Evolutionary conservation across 2,329 filamentous ascomycete genomes (phyloP).

Genomic region (Paraconiothyrium sp.): DNA sequence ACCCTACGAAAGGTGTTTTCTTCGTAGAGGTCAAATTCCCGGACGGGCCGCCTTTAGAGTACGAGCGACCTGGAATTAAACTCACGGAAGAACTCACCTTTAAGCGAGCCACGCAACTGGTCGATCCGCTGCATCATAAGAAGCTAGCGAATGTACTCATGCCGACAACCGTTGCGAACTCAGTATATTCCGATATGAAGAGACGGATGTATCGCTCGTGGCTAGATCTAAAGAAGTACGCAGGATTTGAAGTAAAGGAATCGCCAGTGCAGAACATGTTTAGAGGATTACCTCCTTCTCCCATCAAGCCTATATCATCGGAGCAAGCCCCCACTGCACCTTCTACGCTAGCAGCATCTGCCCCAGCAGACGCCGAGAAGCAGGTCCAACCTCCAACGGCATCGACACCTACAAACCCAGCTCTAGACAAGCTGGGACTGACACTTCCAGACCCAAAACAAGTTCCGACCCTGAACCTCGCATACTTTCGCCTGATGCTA

Average conservation of each 20-base stretch:
- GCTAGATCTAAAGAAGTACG: constrained; percentile 34
- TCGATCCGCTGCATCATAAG: constrained; percentile 48
- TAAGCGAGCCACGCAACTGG: constrained; percentile 39
- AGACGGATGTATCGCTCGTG: constrained; percentile 31
- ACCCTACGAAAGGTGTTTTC: constrained; percentile 51
- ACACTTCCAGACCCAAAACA: constrained; percentile 36
- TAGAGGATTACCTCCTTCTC: constrained; percentile 16
- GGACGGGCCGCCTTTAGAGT: constrained; percentile 59
- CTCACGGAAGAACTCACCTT: constrained; percentile 52
- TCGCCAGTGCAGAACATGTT: constrained; percentile 27
- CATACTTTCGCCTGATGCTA: constrained; percentile 36
- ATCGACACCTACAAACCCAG: constrained; percentile 21
- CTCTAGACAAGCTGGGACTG: constrained; percentile 30
- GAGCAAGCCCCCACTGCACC: constrained; percentile 20
- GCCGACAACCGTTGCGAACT: constrained; percentile 32
- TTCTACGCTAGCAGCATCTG: constrained; percentile 20
- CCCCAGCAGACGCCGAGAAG: constrained; percentile 26
- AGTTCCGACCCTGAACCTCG: constrained; percentile 38
- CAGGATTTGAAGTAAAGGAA: constrained; percentile 35
- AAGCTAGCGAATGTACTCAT: constrained; percentile 40
- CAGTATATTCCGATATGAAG: constrained; percentile 37
- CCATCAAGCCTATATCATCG: constrained; percentile 16
- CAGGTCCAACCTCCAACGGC: constrained; percentile 20
- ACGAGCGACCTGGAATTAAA: constrained; percentile 55
- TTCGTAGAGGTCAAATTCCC: constrained; percentile 62